Base-by-base conservation (phyloP, 768 basidiomycete species). In the Hygrophorus russula region DNA sequence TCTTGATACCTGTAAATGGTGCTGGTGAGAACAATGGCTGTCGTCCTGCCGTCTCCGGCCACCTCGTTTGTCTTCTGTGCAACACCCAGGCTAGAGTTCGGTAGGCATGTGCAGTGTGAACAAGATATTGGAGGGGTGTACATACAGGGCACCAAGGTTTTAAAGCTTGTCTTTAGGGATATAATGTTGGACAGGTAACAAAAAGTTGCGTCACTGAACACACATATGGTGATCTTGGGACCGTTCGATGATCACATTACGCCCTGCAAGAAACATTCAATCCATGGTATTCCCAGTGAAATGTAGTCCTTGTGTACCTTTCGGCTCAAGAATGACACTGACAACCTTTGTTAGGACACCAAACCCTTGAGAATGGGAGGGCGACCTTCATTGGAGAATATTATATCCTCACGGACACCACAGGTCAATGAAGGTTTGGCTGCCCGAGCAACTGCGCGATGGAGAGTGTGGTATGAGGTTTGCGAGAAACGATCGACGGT, bases 1-100 rank as follows among this genome's bases (percentile, higher is more conserved):
- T 98, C 73, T 97, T 97, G 56, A 97, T 92, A 63, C 94, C 94
- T 65, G 69, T 96, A 99, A 65, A 99, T 97, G 45, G 94, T 91
- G 44, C 91, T 87, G 8, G 94, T 88, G 45, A 97, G 80, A 42
- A 97, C 94, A 29, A 94, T 97, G 4, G 94, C 92, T 12, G 94
- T 99, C 7, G 94, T 99, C 2, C 93, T 98, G 46, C 94, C 94
- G 61, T 99, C 94, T 61, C 94, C 94, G 31, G 94, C 94, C 53
- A 84, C 70, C 65, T 97, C 93, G 67, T 97, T 96, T 15, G 93
- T 96, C 69, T 96, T 96, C 59, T 82, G 81, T 2, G 93, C 93
- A 44, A 97, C 93, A 51, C 96, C 93, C 60, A 97, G 83, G 53
- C 92, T 91, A 49, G 5, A 37, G 3, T n/a, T 37, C 13, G 33